Conservation (phyloP, 345 rosid genomes). For the Salix koriyanagi region DNA sequence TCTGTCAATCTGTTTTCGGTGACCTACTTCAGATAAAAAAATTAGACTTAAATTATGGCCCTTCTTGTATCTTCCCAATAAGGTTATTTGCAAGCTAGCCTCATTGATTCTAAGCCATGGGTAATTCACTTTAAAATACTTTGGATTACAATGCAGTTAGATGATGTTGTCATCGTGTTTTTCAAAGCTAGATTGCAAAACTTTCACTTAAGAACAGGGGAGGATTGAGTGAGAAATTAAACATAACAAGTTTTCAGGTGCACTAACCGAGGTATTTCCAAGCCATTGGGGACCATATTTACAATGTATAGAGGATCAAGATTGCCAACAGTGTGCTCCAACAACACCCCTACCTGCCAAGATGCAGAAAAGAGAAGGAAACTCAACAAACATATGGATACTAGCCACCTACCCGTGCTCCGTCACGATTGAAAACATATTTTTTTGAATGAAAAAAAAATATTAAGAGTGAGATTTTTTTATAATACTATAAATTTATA, state of each 20-base stretch:
- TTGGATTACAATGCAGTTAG: background rate
- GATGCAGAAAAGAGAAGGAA: constrained; percentile 15
- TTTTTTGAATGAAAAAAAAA: no score
- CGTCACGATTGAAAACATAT: no score
- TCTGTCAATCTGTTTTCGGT: background rate
- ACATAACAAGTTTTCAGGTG: background rate
- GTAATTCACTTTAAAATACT: background rate
- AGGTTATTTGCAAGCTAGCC: background rate
- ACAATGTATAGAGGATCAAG: constrained; percentile 96
- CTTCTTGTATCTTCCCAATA: background rate
- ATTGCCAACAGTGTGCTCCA: constrained; percentile 99
- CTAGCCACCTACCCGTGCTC: no score
- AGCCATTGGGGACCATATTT: constrained; percentile 94
- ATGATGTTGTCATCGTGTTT: background rate
- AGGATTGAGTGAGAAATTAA: background rate
- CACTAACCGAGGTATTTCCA: constrained; percentile 97
- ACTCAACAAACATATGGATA: no score
- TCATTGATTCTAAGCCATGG: background rate
- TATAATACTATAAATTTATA: no score
- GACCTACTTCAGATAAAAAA: background rate
- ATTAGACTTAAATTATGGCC: background rate
- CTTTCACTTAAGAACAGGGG: background rate
- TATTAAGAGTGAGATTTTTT: no score
- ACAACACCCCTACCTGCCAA: constrained; percentile 81
- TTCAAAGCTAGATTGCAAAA: background rate